Conservation (phyloP, 1,284 basidiomycete species). For the Cerrena zonata region DNA sequence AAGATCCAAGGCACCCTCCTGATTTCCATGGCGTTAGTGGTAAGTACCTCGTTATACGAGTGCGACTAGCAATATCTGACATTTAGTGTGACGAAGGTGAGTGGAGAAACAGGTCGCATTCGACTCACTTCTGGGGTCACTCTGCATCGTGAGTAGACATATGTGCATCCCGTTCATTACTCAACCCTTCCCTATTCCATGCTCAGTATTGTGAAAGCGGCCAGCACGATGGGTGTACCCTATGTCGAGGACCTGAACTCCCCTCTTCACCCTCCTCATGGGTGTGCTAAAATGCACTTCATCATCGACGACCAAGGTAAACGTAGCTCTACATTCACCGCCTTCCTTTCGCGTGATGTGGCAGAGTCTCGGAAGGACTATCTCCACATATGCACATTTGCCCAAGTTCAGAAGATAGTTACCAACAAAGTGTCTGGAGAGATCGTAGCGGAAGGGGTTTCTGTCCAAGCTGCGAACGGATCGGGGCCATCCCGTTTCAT, state of each 20-base stretch:
- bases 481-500: slow-evolving; percentile 14
- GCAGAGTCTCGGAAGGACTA: background rate
- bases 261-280: slow-evolving; percentile 6
- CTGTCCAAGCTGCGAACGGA: background rate
- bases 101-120: too few relatives aligned
- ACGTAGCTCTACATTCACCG: slow-evolving; percentile 11
- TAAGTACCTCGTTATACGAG: background rate
- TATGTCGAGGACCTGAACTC: slow-evolving; percentile 10
- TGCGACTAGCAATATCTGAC: too few relatives aligned
- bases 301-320: slow-evolving; percentile 3
- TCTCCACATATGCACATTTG: slow-evolving; percentile 11
- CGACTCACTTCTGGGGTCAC: too few relatives aligned
- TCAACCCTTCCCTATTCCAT: too few relatives aligned
- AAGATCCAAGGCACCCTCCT: background rate
- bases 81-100: too few relatives aligned
- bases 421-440: background rate
- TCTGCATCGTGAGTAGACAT: too few relatives aligned
- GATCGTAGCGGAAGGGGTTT: slow-evolving; percentile 1
- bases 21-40: background rate
- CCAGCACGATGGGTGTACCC: slow-evolving; percentile 5
- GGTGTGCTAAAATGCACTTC: slow-evolving; percentile 9
- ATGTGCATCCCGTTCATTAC: too few relatives aligned
- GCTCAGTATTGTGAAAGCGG: slow-evolving; percentile 2
- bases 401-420: slow-evolving; percentile 8
- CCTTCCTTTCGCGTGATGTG: slow-evolving; percentile 10